A percentile compares a stretch with the other conserved stretches of the same genome.
Evolutionary conservation across 1,284 basidiomycete genomes (phyloP).

Genomic region (Caloboletus inedulis): DNA sequence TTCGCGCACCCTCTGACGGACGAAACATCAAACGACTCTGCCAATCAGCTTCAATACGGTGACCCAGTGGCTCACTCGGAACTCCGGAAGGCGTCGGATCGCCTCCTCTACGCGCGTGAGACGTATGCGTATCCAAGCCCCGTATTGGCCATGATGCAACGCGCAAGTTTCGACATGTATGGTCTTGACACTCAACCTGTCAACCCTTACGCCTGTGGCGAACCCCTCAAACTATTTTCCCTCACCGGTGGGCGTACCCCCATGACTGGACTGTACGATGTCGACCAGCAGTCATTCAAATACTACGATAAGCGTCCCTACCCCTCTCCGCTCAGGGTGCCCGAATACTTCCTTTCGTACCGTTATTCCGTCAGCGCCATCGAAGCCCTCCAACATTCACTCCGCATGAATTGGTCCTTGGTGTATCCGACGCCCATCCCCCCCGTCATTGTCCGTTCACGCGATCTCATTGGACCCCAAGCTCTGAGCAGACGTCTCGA

Average conservation of each 20-base stretch:
- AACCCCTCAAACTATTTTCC: conserved; percentile 12
- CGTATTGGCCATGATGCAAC: conserved; percentile 17
- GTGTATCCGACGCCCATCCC: conserved; percentile 22
- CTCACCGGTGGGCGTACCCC: conserved; percentile 6
- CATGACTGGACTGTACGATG: conserved; percentile 2
- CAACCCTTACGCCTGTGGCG: background rate
- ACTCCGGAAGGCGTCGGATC: background rate
- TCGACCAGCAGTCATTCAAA: conserved; percentile 9
- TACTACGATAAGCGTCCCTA: conserved; percentile 9
- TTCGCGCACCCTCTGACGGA: background rate
- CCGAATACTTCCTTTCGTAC: background rate
- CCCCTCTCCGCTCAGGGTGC: background rate
- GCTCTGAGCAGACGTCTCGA: background rate
- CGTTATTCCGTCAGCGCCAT: conserved; percentile 11
- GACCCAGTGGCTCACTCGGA: no score
- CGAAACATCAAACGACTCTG: background rate
- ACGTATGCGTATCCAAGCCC: conserved; percentile 20
- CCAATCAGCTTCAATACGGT: background rate
- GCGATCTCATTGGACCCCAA: conserved; percentile 16
- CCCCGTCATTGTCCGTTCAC: conserved; percentile 13
- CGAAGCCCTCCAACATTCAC: conserved; percentile 6
- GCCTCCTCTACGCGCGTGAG: background rate
- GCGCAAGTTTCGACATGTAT: conserved; percentile 7
- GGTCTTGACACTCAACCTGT: background rate
- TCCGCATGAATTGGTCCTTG: conserved; percentile 9